Evolutionary conservation across 805 yeast genomes (phyloP).

Genomic region (Candida anglica): DNA sequence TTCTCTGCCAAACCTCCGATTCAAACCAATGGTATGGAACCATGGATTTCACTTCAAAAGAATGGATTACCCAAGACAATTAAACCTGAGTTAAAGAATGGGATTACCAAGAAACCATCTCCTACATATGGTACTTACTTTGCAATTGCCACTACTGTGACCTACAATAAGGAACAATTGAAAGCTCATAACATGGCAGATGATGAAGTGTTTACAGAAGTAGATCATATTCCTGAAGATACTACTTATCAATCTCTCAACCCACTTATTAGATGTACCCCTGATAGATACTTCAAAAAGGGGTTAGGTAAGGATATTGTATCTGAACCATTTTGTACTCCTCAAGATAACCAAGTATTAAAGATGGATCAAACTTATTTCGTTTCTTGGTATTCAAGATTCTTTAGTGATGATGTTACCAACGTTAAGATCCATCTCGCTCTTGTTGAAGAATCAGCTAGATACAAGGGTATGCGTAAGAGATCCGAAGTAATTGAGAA

Average conservation of each 20-base stretch:
- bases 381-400: constrained; percentile 75
- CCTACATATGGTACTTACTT: constrained; percentile 79
- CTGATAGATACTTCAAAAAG: constrained; percentile 63
- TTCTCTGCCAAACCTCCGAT: constrained; percentile 67
- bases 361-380: constrained; percentile 64
- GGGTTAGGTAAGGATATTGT: constrained; percentile 52
- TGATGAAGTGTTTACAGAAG: constrained; percentile 55
- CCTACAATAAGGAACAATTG: constrained; percentile 56
- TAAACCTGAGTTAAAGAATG: constrained; percentile 70
- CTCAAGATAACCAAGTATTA: constrained; percentile 57
- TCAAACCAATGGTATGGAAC: constrained; percentile 65
- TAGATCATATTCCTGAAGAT: constrained; percentile 59
- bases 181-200: constrained; percentile 72
- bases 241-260: constrained; percentile 65
- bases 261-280: constrained; percentile 84
- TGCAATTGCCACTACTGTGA: constrained; percentile 59
- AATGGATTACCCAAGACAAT: constrained; percentile 80
- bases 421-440: constrained; percentile 67
- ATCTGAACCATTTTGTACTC: constrained; percentile 85
- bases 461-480: constrained; percentile 55
- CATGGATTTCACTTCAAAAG: constrained; percentile 77
- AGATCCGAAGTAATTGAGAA: constrained; percentile 33
- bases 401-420: constrained; percentile 51
- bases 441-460: constrained; percentile 52
- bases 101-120: constrained; percentile 56